Evolutionary conservation across 2,329 filamentous ascomycete genomes (phyloP), one percentile per base, ranked within the genome.

Genomic region (Paecilomyces sp.): DNA sequence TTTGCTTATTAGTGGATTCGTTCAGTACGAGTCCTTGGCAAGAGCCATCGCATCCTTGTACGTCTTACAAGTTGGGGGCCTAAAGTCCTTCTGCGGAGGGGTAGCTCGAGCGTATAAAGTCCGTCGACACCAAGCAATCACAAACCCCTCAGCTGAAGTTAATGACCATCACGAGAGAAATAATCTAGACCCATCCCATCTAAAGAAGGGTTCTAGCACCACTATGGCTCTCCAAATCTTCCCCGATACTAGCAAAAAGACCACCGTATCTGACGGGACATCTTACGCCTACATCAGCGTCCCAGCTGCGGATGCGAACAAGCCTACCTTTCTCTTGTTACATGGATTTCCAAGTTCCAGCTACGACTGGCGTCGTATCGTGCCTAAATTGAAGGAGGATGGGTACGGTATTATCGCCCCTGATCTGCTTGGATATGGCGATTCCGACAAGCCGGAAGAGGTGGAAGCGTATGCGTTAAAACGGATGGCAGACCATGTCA

Each of bases 261-360:
- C 52, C 7, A 11, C 56, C 34, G 15, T 60, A n/a, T 47, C 24
- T 3, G 59, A 60, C 34, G 59, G 59, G 3, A 60, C 59, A 15
- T 58, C 60, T 12, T 71, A 71, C 55, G 62, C 71, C 2, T 76
- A 75, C 62, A 61, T 74, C 28, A 64, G 68, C 56, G 65, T 68
- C 3, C 66, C 62, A 3, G 56, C 61, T 15, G 52, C 66, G 3
- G 61, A 57, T 0, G 28, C 61, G 1, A 57, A 52, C 6, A 58
- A 65, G 7, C 63, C 68, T 3, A 80, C 78, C 0, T 65, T 82
- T 3, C 68, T 83, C 13, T 72, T 83, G 58, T 70, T 82, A 12
- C 81, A 82, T 62, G 79, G 80, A 34, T 80, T 81, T 56, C 80
- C 80, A 30, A 80, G 78, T 3, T 77, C 76, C 36, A 69, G 73